These are phyloP conservation scores for Mycena crocata DNA, from an alignment of 768 basidiomycete genomes.

Conservation along the genomic window DNA sequence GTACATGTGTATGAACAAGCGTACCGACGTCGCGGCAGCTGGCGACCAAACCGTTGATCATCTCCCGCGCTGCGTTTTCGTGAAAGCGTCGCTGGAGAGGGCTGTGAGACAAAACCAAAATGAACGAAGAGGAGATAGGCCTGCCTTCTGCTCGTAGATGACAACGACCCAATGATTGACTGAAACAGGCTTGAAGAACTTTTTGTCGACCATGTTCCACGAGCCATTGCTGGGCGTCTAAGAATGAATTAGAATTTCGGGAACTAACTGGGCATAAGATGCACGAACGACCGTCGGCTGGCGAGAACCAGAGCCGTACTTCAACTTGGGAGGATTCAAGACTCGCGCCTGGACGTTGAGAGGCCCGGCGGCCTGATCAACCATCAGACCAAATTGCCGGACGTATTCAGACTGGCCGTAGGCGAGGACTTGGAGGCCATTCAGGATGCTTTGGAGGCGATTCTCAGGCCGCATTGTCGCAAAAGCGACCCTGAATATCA, in stretches of 20 bases:
- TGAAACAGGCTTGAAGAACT: constrained; percentile 64
- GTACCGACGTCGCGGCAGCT: constrained; percentile 64
- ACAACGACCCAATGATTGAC: constrained; percentile 73
- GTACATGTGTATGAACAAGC: too few relatives aligned
- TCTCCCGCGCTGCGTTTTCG: constrained; percentile 56
- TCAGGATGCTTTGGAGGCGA: constrained; percentile 64
- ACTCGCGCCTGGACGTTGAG: constrained; percentile 61
- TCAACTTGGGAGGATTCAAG: constrained; percentile 58
- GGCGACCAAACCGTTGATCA: constrained; percentile 63
- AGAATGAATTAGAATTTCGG: constrained; percentile 20
- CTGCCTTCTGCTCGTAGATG: constrained; percentile 67
- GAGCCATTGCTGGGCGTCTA: constrained; percentile 72
- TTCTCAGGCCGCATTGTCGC: constrained; percentile 74
- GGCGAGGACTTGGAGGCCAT: constrained; percentile 60
- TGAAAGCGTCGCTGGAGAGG: constrained; percentile 57
- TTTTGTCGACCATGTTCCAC: constrained; percentile 86
- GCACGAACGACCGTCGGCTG: constrained; percentile 56
- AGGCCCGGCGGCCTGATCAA: constrained; percentile 48
- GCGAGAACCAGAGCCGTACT: constrained; percentile 58
- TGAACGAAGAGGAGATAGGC: too few relatives aligned
- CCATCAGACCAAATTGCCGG: constrained; percentile 55
- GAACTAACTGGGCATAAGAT: constrained; percentile 1
- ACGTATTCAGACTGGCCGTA: constrained; percentile 58
- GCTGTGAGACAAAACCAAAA: not conserved
- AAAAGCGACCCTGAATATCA: constrained; percentile 70